These are phyloP conservation scores for Chaetomium cochliodes DNA, from an alignment of 495 filamentous ascomycete genomes.

Conservation along the genomic window DNA sequence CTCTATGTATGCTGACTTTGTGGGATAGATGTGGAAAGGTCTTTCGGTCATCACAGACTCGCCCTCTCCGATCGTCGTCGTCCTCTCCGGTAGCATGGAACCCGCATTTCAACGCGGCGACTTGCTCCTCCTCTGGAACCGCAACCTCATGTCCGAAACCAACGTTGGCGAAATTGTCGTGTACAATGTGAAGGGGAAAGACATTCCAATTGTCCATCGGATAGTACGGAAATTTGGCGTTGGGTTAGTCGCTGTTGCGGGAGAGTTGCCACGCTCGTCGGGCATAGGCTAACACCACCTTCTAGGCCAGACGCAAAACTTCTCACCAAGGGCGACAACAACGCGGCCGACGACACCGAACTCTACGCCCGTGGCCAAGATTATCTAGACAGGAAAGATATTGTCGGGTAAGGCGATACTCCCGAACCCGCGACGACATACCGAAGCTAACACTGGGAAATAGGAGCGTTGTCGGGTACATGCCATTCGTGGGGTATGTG, in stretches of 20 bases:
- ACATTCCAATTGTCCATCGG: conserved; percentile 92
- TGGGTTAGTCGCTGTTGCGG: conserved; percentile 42
- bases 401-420: conserved; percentile 63
- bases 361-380: conserved; percentile 80
- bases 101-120: conserved; percentile 96
- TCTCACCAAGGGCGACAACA: conserved; percentile 99
- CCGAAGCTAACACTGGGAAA: conserved; percentile 10
- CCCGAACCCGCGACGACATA: neutral
- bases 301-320: conserved; percentile 54
- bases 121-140: conserved; percentile 91
- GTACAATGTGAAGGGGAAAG: conserved; percentile 88
- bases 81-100: conserved; percentile 93
- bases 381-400: conserved; percentile 81
- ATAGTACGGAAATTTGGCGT: conserved; percentile 71
- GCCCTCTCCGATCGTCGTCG: conserved; percentile 91
- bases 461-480: conserved; percentile 81
- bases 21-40: conserved; percentile 77
- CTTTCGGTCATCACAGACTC: conserved; percentile 83
- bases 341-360: conserved; percentile 89
- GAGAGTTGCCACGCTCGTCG: neutral
- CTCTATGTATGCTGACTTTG: neutral
- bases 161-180: conserved; percentile 88
- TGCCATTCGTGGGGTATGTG: conserved; percentile 94
- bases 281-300: neutral
- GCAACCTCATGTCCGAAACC: conserved; percentile 64